Evolutionary conservation across 805 yeast genomes (phyloP).

Genomic region (Priceomyces carsonii): DNA sequence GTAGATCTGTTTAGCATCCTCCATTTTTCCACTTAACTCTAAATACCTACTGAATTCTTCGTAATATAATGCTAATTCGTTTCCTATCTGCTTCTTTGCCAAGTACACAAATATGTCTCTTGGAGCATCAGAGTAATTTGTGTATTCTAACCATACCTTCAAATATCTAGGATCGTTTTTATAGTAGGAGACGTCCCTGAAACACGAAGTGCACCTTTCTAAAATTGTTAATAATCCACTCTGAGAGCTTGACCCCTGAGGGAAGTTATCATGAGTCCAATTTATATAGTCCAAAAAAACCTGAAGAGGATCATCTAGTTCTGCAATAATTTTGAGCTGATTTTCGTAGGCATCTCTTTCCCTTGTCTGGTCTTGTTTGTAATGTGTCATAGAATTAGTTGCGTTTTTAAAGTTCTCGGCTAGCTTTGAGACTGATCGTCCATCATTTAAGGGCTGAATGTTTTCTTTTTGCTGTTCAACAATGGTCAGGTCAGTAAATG

Average conservation of each 20-base stretch:
- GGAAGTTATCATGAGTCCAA: slow-evolving; percentile 68
- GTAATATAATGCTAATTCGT: slow-evolving; percentile 64
- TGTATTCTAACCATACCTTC: slow-evolving; percentile 78
- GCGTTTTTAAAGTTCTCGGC: slow-evolving; percentile 39
- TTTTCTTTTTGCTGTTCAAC: slow-evolving; percentile 68
- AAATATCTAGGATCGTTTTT: slow-evolving; percentile 82
- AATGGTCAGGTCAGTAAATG: slow-evolving; percentile 12
- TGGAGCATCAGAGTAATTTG: slow-evolving; percentile 66
- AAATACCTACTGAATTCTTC: slow-evolving; percentile 73
- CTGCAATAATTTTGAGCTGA: slow-evolving; percentile 51
- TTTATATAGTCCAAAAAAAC: slow-evolving; percentile 68
- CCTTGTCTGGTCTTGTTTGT: slow-evolving; percentile 23
- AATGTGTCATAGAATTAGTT: slow-evolving; percentile 16
- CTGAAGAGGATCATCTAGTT: slow-evolving; percentile 81
- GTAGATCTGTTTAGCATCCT: slow-evolving; percentile 62
- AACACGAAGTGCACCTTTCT: slow-evolving; percentile 70
- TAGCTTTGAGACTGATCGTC: slow-evolving; percentile 65
- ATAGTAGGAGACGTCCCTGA: slow-evolving; percentile 65
- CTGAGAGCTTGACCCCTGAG: slow-evolving; percentile 60
- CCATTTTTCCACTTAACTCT: slow-evolving; percentile 48
- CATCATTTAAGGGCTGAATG: slow-evolving; percentile 63
- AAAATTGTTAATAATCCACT: slow-evolving; percentile 66
- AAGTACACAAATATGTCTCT: slow-evolving; percentile 70
- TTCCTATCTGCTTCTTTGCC: slow-evolving; percentile 71
- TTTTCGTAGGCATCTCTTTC: slow-evolving; percentile 52